Base-by-base conservation (phyloP, 1,284 basidiomycete species). In the Ustilago loliicola region DNA sequence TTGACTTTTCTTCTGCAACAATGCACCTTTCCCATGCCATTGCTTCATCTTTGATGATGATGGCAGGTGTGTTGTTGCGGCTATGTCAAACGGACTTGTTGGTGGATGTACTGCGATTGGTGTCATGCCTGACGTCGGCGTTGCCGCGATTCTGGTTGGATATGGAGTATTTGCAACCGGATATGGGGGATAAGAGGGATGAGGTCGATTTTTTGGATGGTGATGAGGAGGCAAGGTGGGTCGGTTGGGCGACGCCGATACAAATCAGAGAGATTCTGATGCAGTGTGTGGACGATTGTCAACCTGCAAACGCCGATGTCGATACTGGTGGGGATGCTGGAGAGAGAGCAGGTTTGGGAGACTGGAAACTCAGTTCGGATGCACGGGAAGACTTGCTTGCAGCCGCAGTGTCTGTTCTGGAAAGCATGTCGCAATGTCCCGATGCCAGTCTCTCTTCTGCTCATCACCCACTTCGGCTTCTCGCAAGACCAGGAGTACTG, bases 31-130 rank as follows among this genome's bases (percentile, higher is more conserved):
- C 71, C 0, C 60, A 67, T 34, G 67, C 63, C 5, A 61, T 78
- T 15, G 81, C 81, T 2, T 65, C 65, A 4, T 58, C 74, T 6
- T 50, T 82, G 11, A 62, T 74, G 57, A 48, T 60, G 27, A 66
- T 79, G 60, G 64, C 70, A 3, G 79, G 77, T 3, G 48, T 82
- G 0, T 52, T 80, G 38, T 59, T 81, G 42, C 70, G 77, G 6
- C 21, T 74, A 7, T 70, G 67, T 51, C 72, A 75, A 61, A 66
- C 63, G 19, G 70, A 80, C 29, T 47, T 66, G 19, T 48, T 82
- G n/a, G 47, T 57, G 8, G 66, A 77, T n/a, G 64, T 77, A 13
- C 60, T 82, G 59, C 61, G 65, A 5, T 50, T 77, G 58, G 66
- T 62, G 9, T 51, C 69, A 30, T 67, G 69, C 29, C 59, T 72